Evolutionary conservation across 129 eudicot species (phyloP), one percentile per base, ranked within the genome.

Genomic region (Apium graveolens): DNA sequence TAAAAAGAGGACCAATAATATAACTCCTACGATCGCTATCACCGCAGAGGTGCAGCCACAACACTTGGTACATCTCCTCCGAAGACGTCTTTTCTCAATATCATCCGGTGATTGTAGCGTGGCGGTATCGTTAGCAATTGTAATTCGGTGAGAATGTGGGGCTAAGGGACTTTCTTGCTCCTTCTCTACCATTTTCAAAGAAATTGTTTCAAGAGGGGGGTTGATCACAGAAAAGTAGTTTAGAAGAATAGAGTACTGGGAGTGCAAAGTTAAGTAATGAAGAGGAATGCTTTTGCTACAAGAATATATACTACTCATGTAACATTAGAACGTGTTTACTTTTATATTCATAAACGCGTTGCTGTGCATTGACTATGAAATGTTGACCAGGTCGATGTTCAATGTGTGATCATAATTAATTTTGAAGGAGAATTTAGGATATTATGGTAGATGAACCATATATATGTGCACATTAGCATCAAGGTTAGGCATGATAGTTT

Each of bases 31-130:
- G 27, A 81, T 63, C 13, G 35, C 18, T 11, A 75, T 5, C 7
- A 75, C 13, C 31, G 69, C 76, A 1, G 76, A 20, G 11, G 55
- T 13, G 69, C 80, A 81, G 27, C 80, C 80, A 48, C 81, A 82
- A 11, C 78, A 78, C 37, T 66, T n/a, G 7, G 75, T 18, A 65
- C 86, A 73, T 24, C 11, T 74, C 35, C 55, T 65, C 68, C 26
- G 31, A 17, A n/a, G 44, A 26, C 24, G 74, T 21, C 21, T 74
- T 18, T 18, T 71, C 73, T 72, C 45, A 13, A 14, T 3, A 14
- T 72, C 76, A n/a, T 37, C 46, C 0, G 53, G 0, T 13, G 76
- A 26, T 62, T 0, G 35, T 42, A 1, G 27, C 26, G 3, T 1
- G 62, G 26, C 7, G 8, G 62, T 51, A 51, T 51, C 27, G 62